phyloP scores from a whole-genome alignment of 1,284 basidiomycete species.

The Inonotus hispidus region DNA sequence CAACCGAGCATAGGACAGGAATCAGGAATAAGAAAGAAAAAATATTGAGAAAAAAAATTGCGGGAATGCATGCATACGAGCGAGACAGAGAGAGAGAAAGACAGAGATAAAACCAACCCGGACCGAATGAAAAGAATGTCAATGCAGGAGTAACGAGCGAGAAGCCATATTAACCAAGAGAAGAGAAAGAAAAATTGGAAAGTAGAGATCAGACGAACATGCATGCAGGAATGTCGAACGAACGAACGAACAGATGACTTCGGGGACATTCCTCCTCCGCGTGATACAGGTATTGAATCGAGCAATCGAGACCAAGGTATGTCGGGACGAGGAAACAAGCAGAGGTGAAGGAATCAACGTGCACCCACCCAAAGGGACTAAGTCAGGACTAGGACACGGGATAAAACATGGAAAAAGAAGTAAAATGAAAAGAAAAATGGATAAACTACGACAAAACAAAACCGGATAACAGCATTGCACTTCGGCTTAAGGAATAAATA shows the following conservation, averaged over 20 bases:
- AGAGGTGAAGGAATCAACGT: no score
- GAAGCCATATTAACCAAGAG: background rate
- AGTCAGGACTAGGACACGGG: no score
- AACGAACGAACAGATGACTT: no score
- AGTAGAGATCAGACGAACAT: background rate
- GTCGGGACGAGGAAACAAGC: background rate
- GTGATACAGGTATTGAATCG: background rate
- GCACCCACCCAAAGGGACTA: no score
- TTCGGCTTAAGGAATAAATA: conserved; percentile 9
- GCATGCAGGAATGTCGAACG: background rate
- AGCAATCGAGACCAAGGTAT: background rate
- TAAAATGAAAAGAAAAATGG: background rate
- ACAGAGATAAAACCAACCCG: no score
- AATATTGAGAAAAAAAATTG: background rate
- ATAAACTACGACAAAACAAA: no score
- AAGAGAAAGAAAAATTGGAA: background rate
- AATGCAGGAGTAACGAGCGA: background rate
- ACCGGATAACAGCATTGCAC: background rate
- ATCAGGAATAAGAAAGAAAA: no score
- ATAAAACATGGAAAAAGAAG: no score
- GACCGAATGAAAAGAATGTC: no score
- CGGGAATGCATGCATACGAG: background rate
- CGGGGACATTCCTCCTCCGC: background rate
- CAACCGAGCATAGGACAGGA: no score
- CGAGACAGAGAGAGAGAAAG: background rate